These are phyloP conservation scores for Euphrasia arctica DNA, from an alignment of 305 asterid species.

Conservation along the genomic window DNA sequence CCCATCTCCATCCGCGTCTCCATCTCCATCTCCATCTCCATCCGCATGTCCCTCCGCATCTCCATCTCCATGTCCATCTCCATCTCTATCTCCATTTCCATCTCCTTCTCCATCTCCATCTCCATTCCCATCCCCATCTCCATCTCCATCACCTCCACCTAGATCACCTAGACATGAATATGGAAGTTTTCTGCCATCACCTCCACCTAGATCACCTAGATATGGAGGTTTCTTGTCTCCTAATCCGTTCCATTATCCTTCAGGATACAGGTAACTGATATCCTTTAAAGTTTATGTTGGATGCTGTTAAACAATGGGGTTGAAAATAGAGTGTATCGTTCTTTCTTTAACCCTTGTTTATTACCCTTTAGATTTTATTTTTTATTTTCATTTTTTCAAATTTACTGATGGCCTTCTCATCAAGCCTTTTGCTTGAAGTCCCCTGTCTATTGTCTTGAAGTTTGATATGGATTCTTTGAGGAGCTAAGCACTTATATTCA, in stretches of 20 bases:
- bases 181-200: conserved; percentile 51
- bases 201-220: conserved; percentile 40
- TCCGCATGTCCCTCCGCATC: background rate
- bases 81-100: conserved; percentile 25
- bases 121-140: conserved; percentile 44
- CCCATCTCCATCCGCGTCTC: conserved; percentile 7
- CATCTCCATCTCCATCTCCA: background rate
- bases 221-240: conserved; percentile 59
- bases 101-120: conserved; percentile 19
- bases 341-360: background rate
- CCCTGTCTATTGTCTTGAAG: background rate
- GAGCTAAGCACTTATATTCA: background rate
- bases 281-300: background rate
- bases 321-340: background rate
- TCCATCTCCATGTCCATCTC: conserved; percentile 31
- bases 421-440: background rate
- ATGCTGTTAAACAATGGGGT: background rate
- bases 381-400: too few species aligned
- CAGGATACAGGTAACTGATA: conserved; percentile 57
- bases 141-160: conserved; percentile 34
- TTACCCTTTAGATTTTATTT: background rate
- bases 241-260: conserved; percentile 46
- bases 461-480: background rate
- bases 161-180: conserved; percentile 50
- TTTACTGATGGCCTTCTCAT: background rate